Evolutionary conservation across 2,329 filamentous ascomycete genomes (phyloP).

Genomic region (Colletotrichum lentis): DNA sequence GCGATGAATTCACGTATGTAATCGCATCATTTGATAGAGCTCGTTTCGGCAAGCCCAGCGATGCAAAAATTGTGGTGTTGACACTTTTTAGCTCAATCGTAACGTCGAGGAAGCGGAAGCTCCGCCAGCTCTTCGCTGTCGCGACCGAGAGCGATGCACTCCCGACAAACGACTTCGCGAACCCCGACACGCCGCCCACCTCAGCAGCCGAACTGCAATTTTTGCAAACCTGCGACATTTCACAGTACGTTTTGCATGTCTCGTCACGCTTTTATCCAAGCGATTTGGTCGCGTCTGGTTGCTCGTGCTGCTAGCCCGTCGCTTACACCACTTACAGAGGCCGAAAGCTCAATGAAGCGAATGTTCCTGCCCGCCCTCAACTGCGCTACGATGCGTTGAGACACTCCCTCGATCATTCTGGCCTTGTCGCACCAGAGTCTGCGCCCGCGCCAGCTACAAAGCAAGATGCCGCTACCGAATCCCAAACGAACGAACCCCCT

Average conservation of each 20-base stretch:
- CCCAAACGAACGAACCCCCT: slow-evolving; percentile 15
- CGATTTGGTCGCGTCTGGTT: slow-evolving; percentile 40
- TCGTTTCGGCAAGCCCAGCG: slow-evolving; percentile 58
- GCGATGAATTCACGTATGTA: slow-evolving; percentile 68
- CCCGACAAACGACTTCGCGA: slow-evolving; percentile 65
- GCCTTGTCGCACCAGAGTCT: slow-evolving; percentile 28
- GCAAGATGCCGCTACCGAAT: slow-evolving; percentile 18
- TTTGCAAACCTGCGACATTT: slow-evolving; percentile 64
- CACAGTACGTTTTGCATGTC: slow-evolving; percentile 60
- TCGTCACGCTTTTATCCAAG: slow-evolving; percentile 24
- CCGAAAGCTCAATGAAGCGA: slow-evolving; percentile 60
- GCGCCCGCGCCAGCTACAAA: slow-evolving; percentile 18
- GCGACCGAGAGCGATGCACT: slow-evolving; percentile 73
- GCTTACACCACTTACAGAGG: slow-evolving; percentile 48
- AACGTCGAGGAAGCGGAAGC: slow-evolving; percentile 87
- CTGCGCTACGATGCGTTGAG: slow-evolving; percentile 55
- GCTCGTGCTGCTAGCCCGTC: slow-evolving; percentile 7
- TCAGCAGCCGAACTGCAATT: slow-evolving; percentile 64
- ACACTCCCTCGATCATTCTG: slow-evolving; percentile 48
- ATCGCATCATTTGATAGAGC: slow-evolving; percentile 54
- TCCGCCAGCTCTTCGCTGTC: slow-evolving; percentile 84
- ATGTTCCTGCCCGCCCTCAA: slow-evolving; percentile 59
- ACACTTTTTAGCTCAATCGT: slow-evolving; percentile 70
- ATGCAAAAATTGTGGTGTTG: slow-evolving; percentile 56
- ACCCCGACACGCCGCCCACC: slow-evolving; percentile 63